Evolutionary conservation across 257 asterid species (phyloP).

Genomic region (Linaria vulgaris): DNA sequence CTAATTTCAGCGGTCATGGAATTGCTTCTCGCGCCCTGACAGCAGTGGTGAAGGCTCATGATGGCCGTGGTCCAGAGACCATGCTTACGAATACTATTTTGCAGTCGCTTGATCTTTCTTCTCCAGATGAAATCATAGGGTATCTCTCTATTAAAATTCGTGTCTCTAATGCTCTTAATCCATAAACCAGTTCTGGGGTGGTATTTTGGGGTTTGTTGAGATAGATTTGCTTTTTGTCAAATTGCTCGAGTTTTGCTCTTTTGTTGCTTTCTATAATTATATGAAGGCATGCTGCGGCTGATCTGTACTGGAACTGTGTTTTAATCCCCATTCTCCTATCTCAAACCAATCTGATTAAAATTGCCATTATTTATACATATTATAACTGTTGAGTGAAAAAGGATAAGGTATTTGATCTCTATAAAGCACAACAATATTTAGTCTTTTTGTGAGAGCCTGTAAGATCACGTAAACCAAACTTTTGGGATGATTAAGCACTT

Average conservation of each 20-base stretch:
- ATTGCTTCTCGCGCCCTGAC: slow-evolving; percentile 90
- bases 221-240: not conserved
- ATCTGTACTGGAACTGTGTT: too few species aligned
- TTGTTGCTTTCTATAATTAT: slow-evolving; percentile 1
- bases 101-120: slow-evolving; percentile 69
- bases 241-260: not conserved
- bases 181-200: not conserved
- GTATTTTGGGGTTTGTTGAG: slow-evolving; percentile 7
- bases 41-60: slow-evolving; percentile 86
- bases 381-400: too few species aligned
- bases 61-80: slow-evolving; percentile 91
- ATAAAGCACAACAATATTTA: too few species aligned
- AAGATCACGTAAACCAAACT: too few species aligned
- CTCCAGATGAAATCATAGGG: slow-evolving; percentile 94
- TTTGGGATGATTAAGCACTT: too few species aligned
- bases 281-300: slow-evolving; percentile 11
- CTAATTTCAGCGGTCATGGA: slow-evolving; percentile 83
- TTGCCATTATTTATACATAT: too few species aligned
- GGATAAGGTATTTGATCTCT: too few species aligned
- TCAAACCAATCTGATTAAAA: too few species aligned
- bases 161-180: slow-evolving; percentile 3
- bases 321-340: too few species aligned
- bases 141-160: slow-evolving; percentile 33
- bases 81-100: slow-evolving; percentile 65
- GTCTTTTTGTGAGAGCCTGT: too few species aligned